Base-by-base conservation (phyloP, 495 filamentous ascomycete genomes). In the Aspergillus cavernicola region DNA sequence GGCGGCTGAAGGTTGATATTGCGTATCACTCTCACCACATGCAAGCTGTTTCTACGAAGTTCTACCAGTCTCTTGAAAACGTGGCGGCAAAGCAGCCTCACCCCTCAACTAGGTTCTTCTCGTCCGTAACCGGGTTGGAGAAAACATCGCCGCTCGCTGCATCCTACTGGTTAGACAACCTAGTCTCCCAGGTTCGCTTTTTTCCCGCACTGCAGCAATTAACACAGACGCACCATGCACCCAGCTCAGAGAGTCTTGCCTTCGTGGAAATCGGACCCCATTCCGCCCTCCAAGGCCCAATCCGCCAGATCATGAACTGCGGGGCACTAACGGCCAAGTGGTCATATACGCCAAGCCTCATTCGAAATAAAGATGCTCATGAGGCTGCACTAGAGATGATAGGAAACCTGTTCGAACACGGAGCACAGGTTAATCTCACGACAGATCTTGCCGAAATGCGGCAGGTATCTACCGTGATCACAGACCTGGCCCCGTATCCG, bases 101-200 rank as follows among this genome's bases (percentile, higher is more conserved):
- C 3, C 2, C 28, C 3, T 10, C 24, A 3, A 13, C 20, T 22
- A 24, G 31, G 7, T 52, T 52, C 19, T 67, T 72, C 53, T 79
- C 76, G 0, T 67, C 68, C 8, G 66, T 74, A 8, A 66, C 67
- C 2, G 74, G 73, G 7, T 26, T 53, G 52, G 53, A 66, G 23
- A 47, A 63, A 16, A 57, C 59, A 10, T 57, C 52, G 15, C 55
- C 63, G 18, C 61, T 76, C 26, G 62, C 33, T 10, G 65, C 68
- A 6, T 59, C 66, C 3, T 81, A 83, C 62, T 83, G 80, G 80
- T 74, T 76, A 6, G 58, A 74, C 41, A 83, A 82, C 56, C 67
- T 83, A 13, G 74, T 77, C 1, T 74, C 71, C 28, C 67, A 72
- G 0, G 79, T 81, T 2, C 66, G 62, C 33, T 81, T 81, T 32